These are phyloP conservation scores for Botrytis fabae DNA, from an alignment of 2,329 filamentous ascomycete genomes.

Conservation along the genomic window DNA sequence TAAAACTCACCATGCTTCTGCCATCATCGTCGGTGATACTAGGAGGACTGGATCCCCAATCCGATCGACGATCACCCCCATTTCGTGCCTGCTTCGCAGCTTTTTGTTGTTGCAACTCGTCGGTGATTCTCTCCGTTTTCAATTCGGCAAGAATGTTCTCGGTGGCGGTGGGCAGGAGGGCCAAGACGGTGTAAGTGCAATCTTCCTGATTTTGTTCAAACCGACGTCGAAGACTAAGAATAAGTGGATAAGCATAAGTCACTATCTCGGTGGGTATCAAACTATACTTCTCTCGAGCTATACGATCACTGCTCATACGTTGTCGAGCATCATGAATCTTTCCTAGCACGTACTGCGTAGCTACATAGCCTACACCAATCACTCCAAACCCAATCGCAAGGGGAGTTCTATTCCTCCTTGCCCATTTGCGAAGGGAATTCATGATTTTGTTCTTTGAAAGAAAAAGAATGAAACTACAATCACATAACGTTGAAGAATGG, in stretches of 20 bases:
- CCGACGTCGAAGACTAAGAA: conserved; percentile 76
- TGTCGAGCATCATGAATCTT: conserved; percentile 93
- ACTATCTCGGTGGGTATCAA: not conserved
- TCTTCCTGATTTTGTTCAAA: conserved; percentile 99
- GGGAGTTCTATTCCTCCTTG: conserved; percentile 86
- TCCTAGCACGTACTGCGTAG: conserved; percentile 85
- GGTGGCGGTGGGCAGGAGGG: conserved; percentile 86
- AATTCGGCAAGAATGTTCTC: conserved; percentile 84
- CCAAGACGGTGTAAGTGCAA: conserved; percentile 97
- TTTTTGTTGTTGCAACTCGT: conserved; percentile 93
- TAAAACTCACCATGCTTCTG: conserved; percentile 72
- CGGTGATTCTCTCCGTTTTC: conserved; percentile 88
- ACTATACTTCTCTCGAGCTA: conserved; percentile 93
- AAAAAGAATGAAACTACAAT: conserved; percentile 17
- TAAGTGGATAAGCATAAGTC: conserved; percentile 26
- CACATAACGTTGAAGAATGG: conserved; percentile 29
- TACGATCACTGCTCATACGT: conserved; percentile 94
- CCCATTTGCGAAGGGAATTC: conserved; percentile 79
- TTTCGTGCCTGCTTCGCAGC: conserved; percentile 66
- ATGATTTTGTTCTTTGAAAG: conserved; percentile 44
- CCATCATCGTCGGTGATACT: conserved; percentile 82
- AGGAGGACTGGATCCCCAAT: conserved; percentile 47
- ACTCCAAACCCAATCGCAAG: conserved; percentile 86
- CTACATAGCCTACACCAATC: conserved; percentile 85
- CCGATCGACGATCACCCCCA: conserved; percentile 49